Base-by-base conservation (phyloP, 2,329 filamentous ascomycete genomes). In the Pyrenophora seminiperda region DNA sequence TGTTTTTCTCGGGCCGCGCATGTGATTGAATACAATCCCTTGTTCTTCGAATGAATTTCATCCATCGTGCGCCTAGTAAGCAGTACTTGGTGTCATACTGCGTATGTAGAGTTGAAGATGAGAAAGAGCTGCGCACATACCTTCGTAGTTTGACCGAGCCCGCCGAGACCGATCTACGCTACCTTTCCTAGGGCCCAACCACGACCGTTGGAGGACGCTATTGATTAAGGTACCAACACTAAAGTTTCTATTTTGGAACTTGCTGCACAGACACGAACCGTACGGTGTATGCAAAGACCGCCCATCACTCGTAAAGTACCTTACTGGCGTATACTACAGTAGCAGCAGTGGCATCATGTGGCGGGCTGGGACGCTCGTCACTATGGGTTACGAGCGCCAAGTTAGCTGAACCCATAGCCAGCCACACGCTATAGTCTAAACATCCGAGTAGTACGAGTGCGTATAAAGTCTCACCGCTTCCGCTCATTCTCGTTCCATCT, bases 341-440 rank as follows among this genome's bases (percentile, higher is more conserved):
- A n/a, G n/a, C n/a, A n/a, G n/a, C n/a, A n/a, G n/a, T n/a, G n/a
- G n/a, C n/a, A n/a, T 34, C 11, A 36, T 46, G 41, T 45, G 47
- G 41, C 41, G 34, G 29, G 30, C 33, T n/a, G 4, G 4, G 13
- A 45, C 30, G 22, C 24, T 37, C 34, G 30, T n/a, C 30, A 27
- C 36, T 38, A 37, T 22, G 36, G 29, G 41, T 22, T 50, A 40
- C 36, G 17, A 50, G 30, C 17, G 36, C 36, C 19, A 41, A 11
- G 22, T 22, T 32, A 33, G 31, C 30, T 41, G 18, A 18, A 29
- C 30, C 15, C 32, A 46, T 22, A 5, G 20, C 15, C 34, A 29
- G 29, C 5, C 15, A 30, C 32, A 30, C 10, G 30, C 22, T 7
- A n/a, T 22, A 29, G 18, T 14, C 30, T 41, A 33, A 14, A 32